Base-by-base conservation (phyloP, 202 grass and related monocot species). In the Dendrocalamus latiflorus region DNA sequence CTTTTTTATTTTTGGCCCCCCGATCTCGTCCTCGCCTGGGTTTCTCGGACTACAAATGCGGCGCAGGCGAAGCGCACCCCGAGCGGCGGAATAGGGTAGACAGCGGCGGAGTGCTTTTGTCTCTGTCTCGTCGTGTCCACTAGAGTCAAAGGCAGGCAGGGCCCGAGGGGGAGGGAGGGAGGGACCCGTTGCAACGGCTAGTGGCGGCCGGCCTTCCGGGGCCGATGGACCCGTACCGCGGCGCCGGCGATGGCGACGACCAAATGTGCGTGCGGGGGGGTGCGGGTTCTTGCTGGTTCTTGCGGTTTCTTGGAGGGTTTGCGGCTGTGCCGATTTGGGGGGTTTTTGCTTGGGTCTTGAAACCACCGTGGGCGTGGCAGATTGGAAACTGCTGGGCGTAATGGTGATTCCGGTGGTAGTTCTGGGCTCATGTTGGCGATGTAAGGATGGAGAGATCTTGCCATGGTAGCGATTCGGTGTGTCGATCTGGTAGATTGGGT, bases 41-140 rank as follows among this genome's bases (percentile, higher is more conserved):
- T 16, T 1, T 59, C 64, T 36, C 16, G 34, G 51, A 28, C 88
- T 90, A 90, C 88, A 86, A 86, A 90, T 90, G 83, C 83, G 79
- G 88, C 83, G 86, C 58, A 57, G n/a, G 56, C 15, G 39, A 12
- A 42, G 59, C 0, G 59, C 59, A 3, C 13, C 8, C 13, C 33
- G 44, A 17, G 33, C 64, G 43, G 70, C 41, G 65, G 65, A 33
- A 13, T 9, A 1, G 17, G 1, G 20, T n/a, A 25, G 67, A 61
- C 41, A 37, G 43, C 68, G 56, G 30, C 38, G 79, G 25, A 17
- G 14, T 36, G 10, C 58, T 42, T 7, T 6, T 60, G 42, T 37
- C 9, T 79, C 44, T 72, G 20, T 47, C 34, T 22, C 81, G 72
- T 22, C 81, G 72, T 37, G 18, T 77, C 82, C 38, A 45, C 36